Evolutionary conservation across 2,329 filamentous ascomycete species (phyloP).

Genomic region (Aspergillus unguis): DNA sequence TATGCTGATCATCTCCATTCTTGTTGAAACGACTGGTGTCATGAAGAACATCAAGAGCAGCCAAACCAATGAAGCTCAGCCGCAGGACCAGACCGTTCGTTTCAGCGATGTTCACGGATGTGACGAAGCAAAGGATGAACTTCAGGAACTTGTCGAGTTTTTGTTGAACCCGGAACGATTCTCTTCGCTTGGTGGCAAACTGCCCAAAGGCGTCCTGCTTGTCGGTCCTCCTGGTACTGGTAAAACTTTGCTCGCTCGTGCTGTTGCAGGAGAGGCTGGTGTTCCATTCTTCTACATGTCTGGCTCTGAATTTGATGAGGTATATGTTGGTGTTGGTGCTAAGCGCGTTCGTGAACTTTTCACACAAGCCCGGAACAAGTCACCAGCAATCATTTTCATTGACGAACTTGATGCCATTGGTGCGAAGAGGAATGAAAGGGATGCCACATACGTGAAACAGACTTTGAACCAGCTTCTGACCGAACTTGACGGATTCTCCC

Average conservation of each 20-base stretch:
- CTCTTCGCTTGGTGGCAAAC: conserved; percentile 87
- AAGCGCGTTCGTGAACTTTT: conserved; percentile 97
- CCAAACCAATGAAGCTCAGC: conserved; percentile 79
- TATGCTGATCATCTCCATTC: conserved; percentile 73
- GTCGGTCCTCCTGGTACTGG: conserved; percentile 95
- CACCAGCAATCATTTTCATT: conserved; percentile 91
- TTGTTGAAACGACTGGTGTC: conserved; percentile 76
- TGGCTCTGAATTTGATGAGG: conserved; percentile 95
- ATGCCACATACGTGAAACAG: conserved; percentile 94
- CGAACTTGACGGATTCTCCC: conserved; percentile 94
- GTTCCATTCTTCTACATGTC: conserved; percentile 99
- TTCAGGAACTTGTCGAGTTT: conserved; percentile 96
- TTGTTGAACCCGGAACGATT: conserved; percentile 90
- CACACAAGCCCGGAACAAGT: conserved; percentile 73
- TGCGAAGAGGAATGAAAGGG: conserved; percentile 85
- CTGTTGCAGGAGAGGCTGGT: conserved; percentile 92
- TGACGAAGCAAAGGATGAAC: conserved; percentile 96
- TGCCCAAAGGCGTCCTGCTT: conserved; percentile 93
- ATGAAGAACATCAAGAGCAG: conserved; percentile 73
- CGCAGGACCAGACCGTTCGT: conserved; percentile 84
- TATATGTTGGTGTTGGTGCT: conserved; percentile 94
- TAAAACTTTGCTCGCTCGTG: conserved; percentile 92
- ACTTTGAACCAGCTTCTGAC: conserved; percentile 96
- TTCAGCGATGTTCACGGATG: conserved; percentile 96
- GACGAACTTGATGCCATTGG: conserved; percentile 94